Evolutionary conservation across 1,139 yeast species (phyloP), one percentile per base, ranked within the genome.

Genomic region (Zygoascus meyerae): DNA sequence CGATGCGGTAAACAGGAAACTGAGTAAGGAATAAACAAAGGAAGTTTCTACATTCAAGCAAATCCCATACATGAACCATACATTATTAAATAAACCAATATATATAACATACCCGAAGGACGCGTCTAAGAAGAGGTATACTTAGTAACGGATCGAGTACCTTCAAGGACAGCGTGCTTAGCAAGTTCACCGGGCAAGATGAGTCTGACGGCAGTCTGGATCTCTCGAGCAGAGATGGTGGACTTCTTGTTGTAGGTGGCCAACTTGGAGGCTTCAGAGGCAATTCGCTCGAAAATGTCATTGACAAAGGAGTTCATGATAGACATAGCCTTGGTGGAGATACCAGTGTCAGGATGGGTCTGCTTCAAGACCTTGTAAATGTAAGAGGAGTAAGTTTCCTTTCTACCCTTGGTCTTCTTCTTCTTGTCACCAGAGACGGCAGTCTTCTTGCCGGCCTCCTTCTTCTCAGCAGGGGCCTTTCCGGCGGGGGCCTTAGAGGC

Each of bases 171-270:
- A 66, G 97, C 97, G 75, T 90, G 97, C 82, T 90, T 92, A 62
- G 98, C 97, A 74, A 92, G 83, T 78, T 92, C 98, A 83, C 98
- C 98, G 61, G 98, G 98, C 67, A 92, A 85, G 76, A 92, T 92
- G 70, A 92, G 84, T 81, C 97, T 86, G 62, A 92, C 98, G 62
- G 98, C 97, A 63, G 97, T 92, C 77, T 92, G 98, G 68, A 92
- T 92, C 77, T 92, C 98, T 79, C 98, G 89, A 53, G 98, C 95
- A 58, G 97, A 89, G 68, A 92, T 92, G 67, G 98, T 92, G 50
- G 97, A 89, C 78, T 90, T 90, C 82, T 92, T 92, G 86, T 92
- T 92, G 86, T 92, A 92, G 68, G 97, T 96, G 75, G 98, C 98
- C 70, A 92, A 84, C 79, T 92, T 92, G 61, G 98, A 92, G 65